Percentiles rank a stretch among this genome's conserved stretches.
Conservation (phyloP, 2,329 filamentous ascomycete species). For the Sordariomycetes sp. region DNA sequence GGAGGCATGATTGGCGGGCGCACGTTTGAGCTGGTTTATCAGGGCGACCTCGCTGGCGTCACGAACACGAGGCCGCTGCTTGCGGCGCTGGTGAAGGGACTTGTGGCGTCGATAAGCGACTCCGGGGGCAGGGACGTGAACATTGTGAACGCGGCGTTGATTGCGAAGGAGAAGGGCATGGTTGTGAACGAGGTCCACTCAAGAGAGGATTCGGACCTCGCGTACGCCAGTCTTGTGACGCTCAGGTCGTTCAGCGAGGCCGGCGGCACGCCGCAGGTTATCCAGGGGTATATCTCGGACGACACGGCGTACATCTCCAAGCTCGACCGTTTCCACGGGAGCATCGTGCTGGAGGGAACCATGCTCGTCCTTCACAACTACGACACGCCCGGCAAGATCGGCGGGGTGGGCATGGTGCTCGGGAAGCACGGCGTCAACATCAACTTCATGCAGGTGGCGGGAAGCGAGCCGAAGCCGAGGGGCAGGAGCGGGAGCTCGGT, state of each 20-base stretch:
- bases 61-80: constrained; percentile 70
- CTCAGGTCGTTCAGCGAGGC: constrained; percentile 40
- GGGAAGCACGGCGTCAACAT: constrained; percentile 67
- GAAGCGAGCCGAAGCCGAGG: constrained; percentile 30
- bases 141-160: constrained; percentile 69
- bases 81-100: constrained; percentile 67
- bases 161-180: constrained; percentile 69
- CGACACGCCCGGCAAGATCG: constrained; percentile 74
- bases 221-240: constrained; percentile 62
- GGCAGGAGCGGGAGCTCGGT: constrained; percentile 8
- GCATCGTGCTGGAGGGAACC: constrained; percentile 63
- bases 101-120: constrained; percentile 59
- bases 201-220: constrained; percentile 47
- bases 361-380: constrained; percentile 74
- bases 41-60: constrained; percentile 61
- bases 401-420: constrained; percentile 61
- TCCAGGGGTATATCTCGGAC: constrained; percentile 57
- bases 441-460: constrained; percentile 65
- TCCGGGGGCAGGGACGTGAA: constrained; percentile 48
- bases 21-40: constrained; percentile 67
- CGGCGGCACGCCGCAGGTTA: constrained; percentile 28
- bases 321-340: constrained; percentile 62
- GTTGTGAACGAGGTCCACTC: constrained; percentile 64
- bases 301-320: constrained; percentile 59
- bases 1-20: constrained; percentile 45